phyloP scores from a whole-genome alignment of 169 alveolate species.

The Eimeria nieschulzi region DNA sequence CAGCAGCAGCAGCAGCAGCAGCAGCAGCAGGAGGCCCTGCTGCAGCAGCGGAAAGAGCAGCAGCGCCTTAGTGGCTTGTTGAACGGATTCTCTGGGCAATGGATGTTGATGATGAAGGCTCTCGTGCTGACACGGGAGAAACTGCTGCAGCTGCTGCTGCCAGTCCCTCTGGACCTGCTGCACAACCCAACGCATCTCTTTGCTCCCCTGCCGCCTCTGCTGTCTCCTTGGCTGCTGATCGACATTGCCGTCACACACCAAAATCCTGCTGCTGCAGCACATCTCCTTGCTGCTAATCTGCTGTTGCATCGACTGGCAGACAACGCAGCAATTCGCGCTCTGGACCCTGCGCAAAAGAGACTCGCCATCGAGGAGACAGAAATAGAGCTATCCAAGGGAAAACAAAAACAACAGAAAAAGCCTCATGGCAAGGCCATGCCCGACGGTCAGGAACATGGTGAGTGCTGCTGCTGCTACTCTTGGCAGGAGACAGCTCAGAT shows the following conservation, averaged over 20 bases:
- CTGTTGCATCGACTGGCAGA: conserved; percentile 55
- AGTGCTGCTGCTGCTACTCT: conserved; percentile 4
- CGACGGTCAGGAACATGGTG: background rate
- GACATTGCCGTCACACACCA: conserved; percentile 18
- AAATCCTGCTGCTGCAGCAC: conserved; percentile 50
- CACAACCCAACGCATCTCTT: conserved; percentile 62
- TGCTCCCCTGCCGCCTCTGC: conserved; percentile 61
- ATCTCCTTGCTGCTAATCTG: conserved; percentile 54
- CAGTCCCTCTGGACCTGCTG: conserved; percentile 53
- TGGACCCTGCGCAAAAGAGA: conserved; percentile 66
- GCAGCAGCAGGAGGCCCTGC: conserved; percentile 22
- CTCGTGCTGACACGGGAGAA: conserved; percentile 21
- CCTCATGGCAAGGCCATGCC: conserved; percentile 33
- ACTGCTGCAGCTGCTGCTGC: conserved; percentile 47
- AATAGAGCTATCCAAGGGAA: background rate
- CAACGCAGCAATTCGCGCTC: conserved; percentile 43
- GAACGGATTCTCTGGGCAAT: conserved; percentile 64
- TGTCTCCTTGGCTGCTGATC: conserved; percentile 37
- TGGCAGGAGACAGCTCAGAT: background rate
- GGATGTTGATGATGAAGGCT: conserved; percentile 42
- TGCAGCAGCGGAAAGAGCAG: background rate
- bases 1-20: conserved; percentile 61
- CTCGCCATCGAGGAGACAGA: background rate
- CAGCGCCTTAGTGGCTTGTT: conserved; percentile 40
- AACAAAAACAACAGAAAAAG: background rate